These are phyloP conservation scores for Gamsiella multidivaricata DNA, from an alignment of 192 early-diverging fungal species.

Conservation along the genomic window DNA sequence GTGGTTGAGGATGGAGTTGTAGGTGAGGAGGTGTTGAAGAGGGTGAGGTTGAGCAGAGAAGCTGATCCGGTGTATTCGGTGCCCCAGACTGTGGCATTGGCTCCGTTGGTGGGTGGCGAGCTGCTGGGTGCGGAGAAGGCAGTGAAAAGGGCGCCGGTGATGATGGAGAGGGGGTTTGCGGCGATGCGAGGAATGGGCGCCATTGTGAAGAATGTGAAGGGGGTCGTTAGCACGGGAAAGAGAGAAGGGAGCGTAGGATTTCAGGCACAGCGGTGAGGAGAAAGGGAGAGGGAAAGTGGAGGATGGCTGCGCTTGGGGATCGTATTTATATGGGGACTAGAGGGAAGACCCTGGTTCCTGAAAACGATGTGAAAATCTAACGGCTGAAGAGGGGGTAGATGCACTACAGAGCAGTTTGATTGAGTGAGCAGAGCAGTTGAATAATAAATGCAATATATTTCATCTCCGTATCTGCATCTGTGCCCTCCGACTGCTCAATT, in stretches of 20 bases:
- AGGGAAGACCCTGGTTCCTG: neutral
- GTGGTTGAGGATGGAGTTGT: neutral
- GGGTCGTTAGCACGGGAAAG: neutral
- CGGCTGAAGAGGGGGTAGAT: neutral
- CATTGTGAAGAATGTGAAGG: conserved; percentile 3
- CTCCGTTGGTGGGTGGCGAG: conserved; percentile 32
- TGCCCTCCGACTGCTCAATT: too few relatives aligned
- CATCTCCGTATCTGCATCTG: too few relatives aligned
- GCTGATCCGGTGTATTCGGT: conserved; percentile 40
- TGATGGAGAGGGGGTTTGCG: conserved; percentile 40
- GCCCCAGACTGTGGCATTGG: conserved; percentile 37
- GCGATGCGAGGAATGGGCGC: conserved; percentile 41
- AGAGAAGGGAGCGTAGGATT: neutral
- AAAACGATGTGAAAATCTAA: too few relatives aligned
- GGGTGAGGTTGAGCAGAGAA: conserved; percentile 34
- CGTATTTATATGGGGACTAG: neutral
- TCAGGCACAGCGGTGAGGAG: too few relatives aligned
- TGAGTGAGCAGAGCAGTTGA: too few relatives aligned
- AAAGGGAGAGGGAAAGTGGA: neutral
- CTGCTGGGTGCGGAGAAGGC: conserved; percentile 42
- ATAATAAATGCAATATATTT: too few relatives aligned
- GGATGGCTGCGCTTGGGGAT: too few relatives aligned
- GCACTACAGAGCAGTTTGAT: too few relatives aligned
- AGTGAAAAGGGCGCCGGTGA: conserved; percentile 44
- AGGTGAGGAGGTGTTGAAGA: conserved; percentile 9